phyloP scores from a whole-genome alignment of 345 rosid genomes.

The Schrenkiella parvula region DNA sequence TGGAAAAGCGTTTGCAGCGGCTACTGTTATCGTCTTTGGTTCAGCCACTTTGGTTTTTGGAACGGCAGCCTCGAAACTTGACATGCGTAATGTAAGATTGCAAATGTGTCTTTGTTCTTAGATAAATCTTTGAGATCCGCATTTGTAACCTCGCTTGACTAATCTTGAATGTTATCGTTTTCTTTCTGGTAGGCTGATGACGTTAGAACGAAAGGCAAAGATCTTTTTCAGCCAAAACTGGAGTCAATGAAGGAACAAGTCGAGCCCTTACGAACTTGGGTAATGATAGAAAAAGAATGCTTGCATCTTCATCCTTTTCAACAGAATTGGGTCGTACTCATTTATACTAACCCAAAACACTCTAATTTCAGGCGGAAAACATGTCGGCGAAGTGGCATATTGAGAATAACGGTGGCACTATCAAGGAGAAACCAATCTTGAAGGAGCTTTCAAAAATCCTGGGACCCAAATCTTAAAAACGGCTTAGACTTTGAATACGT shows the following conservation, averaged over 20 bases:
- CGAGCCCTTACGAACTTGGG: constrained; percentile 70
- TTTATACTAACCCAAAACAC: not conserved
- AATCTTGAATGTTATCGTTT: not conserved
- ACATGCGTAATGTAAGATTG: constrained; percentile 53
- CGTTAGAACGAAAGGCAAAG: constrained; percentile 52
- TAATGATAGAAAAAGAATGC: constrained; percentile 20
- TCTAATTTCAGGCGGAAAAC: constrained; percentile 47
- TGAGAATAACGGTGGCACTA: constrained; percentile 34
- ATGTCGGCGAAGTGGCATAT: constrained; percentile 71
- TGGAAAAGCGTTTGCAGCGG: constrained; percentile 81
- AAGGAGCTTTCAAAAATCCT: constrained; percentile 69
- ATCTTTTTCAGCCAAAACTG: constrained; percentile 56
- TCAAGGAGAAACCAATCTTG: constrained; percentile 63
- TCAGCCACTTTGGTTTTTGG: constrained; percentile 58
- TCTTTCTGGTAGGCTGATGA: constrained; percentile 49
- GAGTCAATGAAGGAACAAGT: constrained; percentile 54
- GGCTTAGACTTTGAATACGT: not conserved
- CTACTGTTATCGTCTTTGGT: constrained; percentile 72
- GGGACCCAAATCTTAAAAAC: constrained; percentile 42
- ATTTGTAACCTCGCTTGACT: not conserved
- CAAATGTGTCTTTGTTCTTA: not conserved
- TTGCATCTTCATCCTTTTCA: not conserved
- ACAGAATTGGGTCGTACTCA: not conserved
- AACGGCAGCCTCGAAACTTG: constrained; percentile 58
- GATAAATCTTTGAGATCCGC: not conserved